Evolutionary conservation across 208 protist genomes (phyloP).

Genomic region (Crithidia thermophila): DNA sequence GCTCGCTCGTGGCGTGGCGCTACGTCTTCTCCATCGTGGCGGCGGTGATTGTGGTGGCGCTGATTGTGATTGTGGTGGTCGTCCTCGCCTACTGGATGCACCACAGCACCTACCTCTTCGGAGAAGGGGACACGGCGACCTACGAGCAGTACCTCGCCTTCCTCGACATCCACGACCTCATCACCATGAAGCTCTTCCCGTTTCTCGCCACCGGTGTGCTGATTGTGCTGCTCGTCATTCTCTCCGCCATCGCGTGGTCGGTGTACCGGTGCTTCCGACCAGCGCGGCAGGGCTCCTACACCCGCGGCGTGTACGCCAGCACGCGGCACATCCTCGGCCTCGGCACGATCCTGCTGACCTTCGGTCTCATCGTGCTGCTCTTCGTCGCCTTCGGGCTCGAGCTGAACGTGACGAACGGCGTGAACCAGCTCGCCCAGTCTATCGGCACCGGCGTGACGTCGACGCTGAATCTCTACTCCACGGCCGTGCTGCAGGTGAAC

Average conservation of each 20-base stretch:
- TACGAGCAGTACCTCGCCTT: conserved; percentile 35
- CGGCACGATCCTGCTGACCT: conserved; percentile 9
- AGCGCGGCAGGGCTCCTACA: conserved; percentile 13
- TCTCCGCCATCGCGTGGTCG: conserved; percentile 15
- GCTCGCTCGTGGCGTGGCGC: conserved; percentile 14
- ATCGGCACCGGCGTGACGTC: conserved; percentile 16
- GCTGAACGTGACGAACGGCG: conserved; percentile 33
- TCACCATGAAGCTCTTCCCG: conserved; percentile 36
- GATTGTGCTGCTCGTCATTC: conserved; percentile 26
- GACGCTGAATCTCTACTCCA: conserved; percentile 23
- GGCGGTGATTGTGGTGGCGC: background rate
- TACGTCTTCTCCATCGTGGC: conserved; percentile 8
- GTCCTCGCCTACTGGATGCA: conserved; percentile 39
- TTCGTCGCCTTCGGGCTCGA: conserved; percentile 36
- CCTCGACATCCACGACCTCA: conserved; percentile 29
- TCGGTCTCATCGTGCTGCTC: conserved; percentile 28
- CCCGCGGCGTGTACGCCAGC: conserved; percentile 15
- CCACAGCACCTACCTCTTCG: conserved; percentile 28
- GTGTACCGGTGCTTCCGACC: conserved; percentile 24
- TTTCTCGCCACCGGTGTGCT: conserved; percentile 31
- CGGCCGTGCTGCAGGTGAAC: conserved; percentile 20
- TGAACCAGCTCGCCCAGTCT: conserved; percentile 28
- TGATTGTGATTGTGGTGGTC: conserved; percentile 32
- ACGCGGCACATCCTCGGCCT: conserved; percentile 2
- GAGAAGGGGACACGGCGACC: conserved; percentile 17